Evolutionary conservation across 2,329 filamentous ascomycete species (phyloP), one percentile per base, ranked within the genome.

Genomic region (Trichoderma citrinoviride): DNA sequence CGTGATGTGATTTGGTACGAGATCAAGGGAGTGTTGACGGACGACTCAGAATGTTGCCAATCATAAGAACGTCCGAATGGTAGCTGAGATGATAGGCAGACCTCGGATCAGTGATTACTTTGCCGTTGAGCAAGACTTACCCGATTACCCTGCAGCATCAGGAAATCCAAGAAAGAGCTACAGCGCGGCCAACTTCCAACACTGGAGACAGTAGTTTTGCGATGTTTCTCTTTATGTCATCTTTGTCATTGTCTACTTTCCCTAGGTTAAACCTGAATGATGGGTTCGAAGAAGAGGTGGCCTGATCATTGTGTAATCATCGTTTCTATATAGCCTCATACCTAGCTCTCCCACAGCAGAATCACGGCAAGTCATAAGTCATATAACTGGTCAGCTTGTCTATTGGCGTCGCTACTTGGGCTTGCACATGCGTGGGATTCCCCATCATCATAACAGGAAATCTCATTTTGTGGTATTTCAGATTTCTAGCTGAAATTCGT

Each of bases 381-480:
- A 19, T 17, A n/a, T 54, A 46, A 15, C 40, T 61, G 57, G 57
- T 50, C 47, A 61, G 47, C 41, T 53, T 49, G 43, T 62, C 15
- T 63, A 55, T 63, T 63, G 43, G 52, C 50, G 44, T 47, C 27
- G 44, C 52, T 56, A 63, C 52, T 63, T 56, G 23, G 46, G 41
- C 61, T 56, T 63, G 61, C 61, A 56, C 43, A 54, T 62, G 50
- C 60, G 56, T 27, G 56, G 47, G 58, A 62, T 62, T 62, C 44
- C n/a, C 47, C 58, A 54, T 27, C 14, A 37, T 66, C 54, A 50
- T 54, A 60, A 66, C 66, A 72, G 73, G 74, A 72, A 75, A 75
- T 74, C 71, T 75, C 72, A 71, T 73, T 73, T 73, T 66, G n/a
- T n/a, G 71, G 71, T 75, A 75, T 62, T 73, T 73, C 73, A 71